A percentile compares a stretch with the other conserved stretches of the same genome.
Evolutionary conservation across 1,139 yeast species (phyloP).

Genomic region (Taphrina flavorubra): DNA sequence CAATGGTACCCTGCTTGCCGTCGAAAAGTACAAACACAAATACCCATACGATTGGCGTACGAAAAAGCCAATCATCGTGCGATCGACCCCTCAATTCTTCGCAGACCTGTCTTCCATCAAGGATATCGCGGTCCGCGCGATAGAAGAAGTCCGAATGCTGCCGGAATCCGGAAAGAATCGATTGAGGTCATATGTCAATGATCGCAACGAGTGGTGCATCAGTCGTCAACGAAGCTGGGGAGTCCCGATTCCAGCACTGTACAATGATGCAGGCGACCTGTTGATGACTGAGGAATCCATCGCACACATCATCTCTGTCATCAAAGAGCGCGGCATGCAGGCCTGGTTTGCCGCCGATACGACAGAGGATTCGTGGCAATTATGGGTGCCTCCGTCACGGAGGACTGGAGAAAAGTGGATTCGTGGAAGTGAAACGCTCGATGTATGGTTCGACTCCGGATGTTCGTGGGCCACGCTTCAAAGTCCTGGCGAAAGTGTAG

Average conservation of each 20-base stretch:
- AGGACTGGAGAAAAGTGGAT: slow-evolving; percentile 55
- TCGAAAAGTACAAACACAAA: slow-evolving; percentile 68
- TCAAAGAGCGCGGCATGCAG: slow-evolving; percentile 67
- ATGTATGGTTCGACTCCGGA: slow-evolving; percentile 99
- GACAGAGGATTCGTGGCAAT: slow-evolving; percentile 59
- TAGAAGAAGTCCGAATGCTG: slow-evolving; percentile 67
- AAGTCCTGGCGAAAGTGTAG: slow-evolving; percentile 49
- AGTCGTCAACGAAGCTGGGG: slow-evolving; percentile 99
- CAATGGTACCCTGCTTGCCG: slow-evolving; percentile 57
- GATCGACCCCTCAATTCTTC: slow-evolving; percentile 98
- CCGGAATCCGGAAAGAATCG: slow-evolving; percentile 78
- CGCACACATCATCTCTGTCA: slow-evolving; percentile 60
- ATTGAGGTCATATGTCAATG: slow-evolving; percentile 70
- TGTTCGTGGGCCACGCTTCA: slow-evolving; percentile 79
- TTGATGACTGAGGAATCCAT: slow-evolving; percentile 61
- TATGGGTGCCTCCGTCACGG: slow-evolving; percentile 73
- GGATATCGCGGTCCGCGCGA: slow-evolving; percentile 62
- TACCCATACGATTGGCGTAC: slow-evolving; percentile 98
- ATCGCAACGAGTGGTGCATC: slow-evolving; percentile 95
- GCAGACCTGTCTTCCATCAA: slow-evolving; percentile 82
- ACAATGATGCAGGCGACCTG: slow-evolving; percentile 64
- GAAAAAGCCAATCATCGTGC: slow-evolving; percentile 88
- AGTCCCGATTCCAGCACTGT: slow-evolving; percentile 91
- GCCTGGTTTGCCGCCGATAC: slow-evolving; percentile 67
- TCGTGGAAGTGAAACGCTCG: slow-evolving; percentile 91